Percentiles rank a stretch among this genome's conserved stretches.
Conservation (phyloP, 306 rosid genomes). For the Medicago arabica region DNA sequence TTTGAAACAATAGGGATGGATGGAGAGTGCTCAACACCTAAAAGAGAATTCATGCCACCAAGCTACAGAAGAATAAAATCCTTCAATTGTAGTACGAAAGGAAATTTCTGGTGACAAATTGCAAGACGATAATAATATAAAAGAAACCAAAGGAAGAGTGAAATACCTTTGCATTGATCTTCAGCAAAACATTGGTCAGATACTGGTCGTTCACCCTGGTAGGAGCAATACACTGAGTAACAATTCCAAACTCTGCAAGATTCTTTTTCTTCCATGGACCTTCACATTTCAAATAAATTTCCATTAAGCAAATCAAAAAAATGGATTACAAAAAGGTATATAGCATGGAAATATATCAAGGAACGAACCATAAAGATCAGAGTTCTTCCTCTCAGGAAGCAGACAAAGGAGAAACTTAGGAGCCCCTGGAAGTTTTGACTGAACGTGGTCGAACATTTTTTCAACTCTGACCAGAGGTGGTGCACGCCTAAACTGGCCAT, state of each 20-base stretch:
- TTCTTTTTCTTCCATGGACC: slow-evolving; percentile 93
- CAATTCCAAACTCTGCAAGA: slow-evolving; percentile 83
- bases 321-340: background rate
- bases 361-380: slow-evolving; percentile 81
- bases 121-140: too few species aligned
- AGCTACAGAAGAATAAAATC: slow-evolving; percentile 57
- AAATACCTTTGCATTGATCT: slow-evolving; percentile 90
- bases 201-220: slow-evolving; percentile 82
- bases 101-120: background rate
- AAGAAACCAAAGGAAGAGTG: background rate
- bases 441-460: slow-evolving; percentile 72
- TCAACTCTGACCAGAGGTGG: slow-evolving; percentile 87
- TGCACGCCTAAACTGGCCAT: slow-evolving; percentile 66
- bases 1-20: slow-evolving; percentile 81
- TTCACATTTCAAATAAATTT: slow-evolving; percentile 30
- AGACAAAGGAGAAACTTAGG: slow-evolving; percentile 82
- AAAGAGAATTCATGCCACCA: slow-evolving; percentile 87
- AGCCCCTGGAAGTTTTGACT: slow-evolving; percentile 73
- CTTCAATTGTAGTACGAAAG: background rate
- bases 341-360: background rate
- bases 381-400: slow-evolving; percentile 90
- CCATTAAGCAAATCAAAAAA: background rate
- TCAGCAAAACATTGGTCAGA: slow-evolving; percentile 79
- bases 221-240: slow-evolving; percentile 89
- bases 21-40: slow-evolving; percentile 68